Base-by-base conservation (phyloP, 2,329 filamentous ascomycete genomes). In the Beauveria scarabaeidicola region DNA sequence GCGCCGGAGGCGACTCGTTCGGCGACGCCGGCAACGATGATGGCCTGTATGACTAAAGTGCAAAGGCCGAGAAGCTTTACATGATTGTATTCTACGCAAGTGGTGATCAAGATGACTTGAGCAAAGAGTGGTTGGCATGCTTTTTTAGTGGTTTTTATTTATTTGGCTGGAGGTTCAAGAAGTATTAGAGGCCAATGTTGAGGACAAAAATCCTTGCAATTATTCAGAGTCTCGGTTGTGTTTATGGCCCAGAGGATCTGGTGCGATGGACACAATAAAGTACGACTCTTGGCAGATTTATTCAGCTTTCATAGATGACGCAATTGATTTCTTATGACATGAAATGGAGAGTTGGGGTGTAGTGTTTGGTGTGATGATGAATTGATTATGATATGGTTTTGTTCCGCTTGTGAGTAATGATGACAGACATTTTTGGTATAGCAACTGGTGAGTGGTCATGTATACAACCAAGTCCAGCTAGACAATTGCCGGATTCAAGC, bases 11-110 rank as follows among this genome's bases (percentile, higher is more conserved):
- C 66, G 80, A 81, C 78, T 74, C 84, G 53, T 92, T 94, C 68
- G 92, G 91, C 65, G 88, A 92, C 69, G 90, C 86, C 66, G 93
- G 91, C 69, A 92, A 96, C 74, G 93, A 97, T 72, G 93, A 97
- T 76, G 93, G 92, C 78, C 89, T 97, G 74, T 97, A 97, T 76
- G 90, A 96, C 78, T 97, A 92, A 83, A 75, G 64, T n/a, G 38
- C 44, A 19, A 46, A 44, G 32, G 38, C 5, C 5, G 38, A 61
- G 11, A 13, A n/a, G 38, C 17, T 10, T 46, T 23, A 5, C 9
- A 23, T 38, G 32, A 41, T 57, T 61, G 60, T 58, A 64, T 68
- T 66, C 65, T 62, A 55, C 41, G 40, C 36, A 56, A 44, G 47
- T 52, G 55, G 9, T 47, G 27, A 48, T 40, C 43, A 40, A 23